phyloP scores from a whole-genome alignment of 176 grass and related monocot genomes.

The Pontederia crassipes region DNA sequence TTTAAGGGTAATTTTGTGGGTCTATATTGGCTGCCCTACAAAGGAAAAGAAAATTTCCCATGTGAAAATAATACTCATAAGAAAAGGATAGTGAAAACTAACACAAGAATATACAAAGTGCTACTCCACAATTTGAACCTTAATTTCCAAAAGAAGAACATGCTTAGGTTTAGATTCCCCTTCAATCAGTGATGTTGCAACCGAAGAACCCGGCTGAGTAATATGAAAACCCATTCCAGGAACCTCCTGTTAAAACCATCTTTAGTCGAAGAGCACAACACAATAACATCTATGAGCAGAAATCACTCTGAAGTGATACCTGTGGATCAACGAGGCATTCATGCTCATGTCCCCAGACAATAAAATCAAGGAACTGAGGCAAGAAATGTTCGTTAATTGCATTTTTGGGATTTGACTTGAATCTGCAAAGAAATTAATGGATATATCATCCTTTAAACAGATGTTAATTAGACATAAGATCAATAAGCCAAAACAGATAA shows the following conservation, averaged over 20 bases:
- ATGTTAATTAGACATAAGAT: background rate
- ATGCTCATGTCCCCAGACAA: constrained; percentile 90
- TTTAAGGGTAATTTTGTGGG: constrained; percentile 62
- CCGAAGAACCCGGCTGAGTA: constrained; percentile 72
- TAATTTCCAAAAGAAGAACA: constrained; percentile 74
- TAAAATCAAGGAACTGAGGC: constrained; percentile 63
- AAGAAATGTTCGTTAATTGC: constrained; percentile 56
- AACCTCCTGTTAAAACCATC: constrained; percentile 41
- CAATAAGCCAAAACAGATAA: constrained; percentile 3
- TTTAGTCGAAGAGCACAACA: constrained; percentile 2
- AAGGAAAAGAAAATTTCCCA: constrained; percentile 5
- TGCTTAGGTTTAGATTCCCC: constrained; percentile 72
- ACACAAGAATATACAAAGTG: constrained; percentile 5
- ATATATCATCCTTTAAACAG: background rate
- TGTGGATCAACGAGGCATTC: constrained; percentile 69
- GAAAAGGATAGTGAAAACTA: constrained; percentile 2
- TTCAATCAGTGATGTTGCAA: constrained; percentile 65
- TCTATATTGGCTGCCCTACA: constrained; percentile 65
- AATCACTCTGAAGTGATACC: constrained; percentile 22
- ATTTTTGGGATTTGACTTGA: constrained; percentile 32
- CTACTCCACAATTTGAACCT: constrained; percentile 26
- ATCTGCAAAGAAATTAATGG: constrained; percentile 21
- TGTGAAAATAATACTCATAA: constrained; percentile 1
- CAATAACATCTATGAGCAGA: background rate
- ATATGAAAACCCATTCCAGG: constrained; percentile 76